A percentile compares a stretch with the other conserved stretches of the same genome.
Evolutionary conservation across 108 stramenopile genomes (phyloP).

Genomic region (Schizochytrium sp.): DNA sequence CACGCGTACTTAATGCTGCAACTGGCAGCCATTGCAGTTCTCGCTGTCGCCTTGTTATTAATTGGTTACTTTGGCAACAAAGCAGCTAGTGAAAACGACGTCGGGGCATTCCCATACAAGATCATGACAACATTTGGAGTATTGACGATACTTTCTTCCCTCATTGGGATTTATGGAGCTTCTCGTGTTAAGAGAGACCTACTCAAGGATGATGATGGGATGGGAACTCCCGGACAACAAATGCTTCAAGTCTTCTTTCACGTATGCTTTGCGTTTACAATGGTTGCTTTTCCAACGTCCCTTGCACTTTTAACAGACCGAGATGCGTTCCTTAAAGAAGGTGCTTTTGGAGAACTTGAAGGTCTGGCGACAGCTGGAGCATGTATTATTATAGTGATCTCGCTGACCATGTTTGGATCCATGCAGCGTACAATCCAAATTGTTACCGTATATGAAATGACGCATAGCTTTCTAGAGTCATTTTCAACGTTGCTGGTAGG

Average conservation of each 20-base stretch:
- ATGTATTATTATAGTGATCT: not conserved
- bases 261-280: not conserved
- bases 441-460: conserved; percentile 30
- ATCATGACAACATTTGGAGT: conserved; percentile 47
- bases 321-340: conserved; percentile 29
- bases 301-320: conserved; percentile 27
- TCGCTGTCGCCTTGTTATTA: not conserved
- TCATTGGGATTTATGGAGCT: conserved; percentile 12
- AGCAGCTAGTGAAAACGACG: conserved; percentile 12
- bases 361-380: not conserved
- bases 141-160: not conserved
- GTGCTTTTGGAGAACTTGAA: conserved; percentile 19
- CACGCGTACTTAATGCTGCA: not conserved
- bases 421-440: conserved; percentile 39
- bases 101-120: not conserved
- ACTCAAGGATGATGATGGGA: conserved; percentile 40
- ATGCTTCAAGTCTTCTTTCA: conserved; percentile 37
- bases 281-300: not conserved
- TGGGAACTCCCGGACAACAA: conserved; percentile 34
- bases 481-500: conserved; percentile 52
- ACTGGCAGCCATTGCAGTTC: not conserved
- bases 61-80: not conserved
- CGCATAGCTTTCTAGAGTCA: conserved; percentile 34
- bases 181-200: conserved; percentile 20
- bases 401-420: not conserved